Evolutionary conservation across 2,329 filamentous ascomycete genomes (phyloP).

Genomic region (Alternaria brassicicola): DNA sequence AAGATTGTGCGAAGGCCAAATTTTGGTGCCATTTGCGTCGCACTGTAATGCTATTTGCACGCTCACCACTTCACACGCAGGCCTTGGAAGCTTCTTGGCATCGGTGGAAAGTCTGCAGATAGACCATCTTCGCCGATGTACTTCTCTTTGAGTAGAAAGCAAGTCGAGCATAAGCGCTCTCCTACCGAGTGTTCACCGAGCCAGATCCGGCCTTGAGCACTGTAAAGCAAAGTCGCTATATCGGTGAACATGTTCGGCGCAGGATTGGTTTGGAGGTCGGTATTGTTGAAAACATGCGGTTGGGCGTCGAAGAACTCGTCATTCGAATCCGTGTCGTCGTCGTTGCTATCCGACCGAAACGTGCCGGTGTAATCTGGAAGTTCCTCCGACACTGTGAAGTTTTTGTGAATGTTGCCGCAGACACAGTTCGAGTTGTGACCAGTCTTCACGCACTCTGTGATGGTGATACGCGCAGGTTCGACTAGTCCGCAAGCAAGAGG

Average conservation of each 20-base stretch:
- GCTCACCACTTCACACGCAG: conserved; percentile 1
- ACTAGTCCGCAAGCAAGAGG: conserved; percentile 9
- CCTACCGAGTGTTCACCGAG: neutral
- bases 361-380: neutral
- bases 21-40: neutral
- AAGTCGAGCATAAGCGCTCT: conserved; percentile 11
- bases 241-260: conserved; percentile 7
- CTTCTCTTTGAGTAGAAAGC: conserved; percentile 9
- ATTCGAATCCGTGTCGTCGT: neutral
- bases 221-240: conserved; percentile 15
- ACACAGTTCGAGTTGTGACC: neutral
- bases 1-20: neutral
- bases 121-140: conserved; percentile 15
- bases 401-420: neutral
- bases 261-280: neutral
- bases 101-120: conserved; percentile 15
- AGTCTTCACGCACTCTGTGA: conserved; percentile 14
- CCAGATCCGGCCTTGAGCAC: conserved; percentile 18
- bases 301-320: neutral
- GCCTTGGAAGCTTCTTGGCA: conserved; percentile 4
- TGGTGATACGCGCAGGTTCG: conserved; percentile 12
- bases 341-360: neutral
- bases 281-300: neutral
- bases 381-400: neutral
- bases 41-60: neutral